A percentile compares a stretch with the other conserved stretches of the same genome.
These are phyloP conservation scores for Cupressus sempervirens DNA, from an alignment of 75 land plant genomes.

Conservation along the genomic window DNA sequence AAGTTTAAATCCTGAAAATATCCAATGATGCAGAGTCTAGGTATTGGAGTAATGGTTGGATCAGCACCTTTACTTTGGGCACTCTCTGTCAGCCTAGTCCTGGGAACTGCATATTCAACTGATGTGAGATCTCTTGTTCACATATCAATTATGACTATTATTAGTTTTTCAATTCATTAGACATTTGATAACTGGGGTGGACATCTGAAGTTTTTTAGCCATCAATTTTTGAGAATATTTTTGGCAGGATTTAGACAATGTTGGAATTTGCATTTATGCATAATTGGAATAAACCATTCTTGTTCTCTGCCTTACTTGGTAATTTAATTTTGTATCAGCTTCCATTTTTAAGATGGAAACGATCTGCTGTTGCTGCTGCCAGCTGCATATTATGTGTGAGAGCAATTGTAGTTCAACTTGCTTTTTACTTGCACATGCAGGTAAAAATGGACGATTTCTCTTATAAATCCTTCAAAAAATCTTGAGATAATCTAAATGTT, in stretches of 20 bases:
- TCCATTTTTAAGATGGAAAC: slow-evolving; percentile 93
- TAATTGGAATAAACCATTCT: background rate
- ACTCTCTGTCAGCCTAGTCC: slow-evolving; percentile 70
- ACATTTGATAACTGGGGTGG: background rate
- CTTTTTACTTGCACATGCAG: slow-evolving; percentile 94
- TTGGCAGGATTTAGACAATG: slow-evolving; percentile 6
- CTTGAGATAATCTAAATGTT: background rate
- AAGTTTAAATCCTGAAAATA: background rate
- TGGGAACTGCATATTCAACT: slow-evolving; percentile 96
- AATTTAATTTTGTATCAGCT: slow-evolving; percentile 44
- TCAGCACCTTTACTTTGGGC: slow-evolving; percentile 96
- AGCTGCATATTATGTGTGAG: slow-evolving; percentile 88
- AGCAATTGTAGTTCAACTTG: slow-evolving; percentile 92
- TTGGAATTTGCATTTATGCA: background rate
- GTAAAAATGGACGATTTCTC: slow-evolving; percentile 20
- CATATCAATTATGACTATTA: background rate
- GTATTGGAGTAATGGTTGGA: slow-evolving; percentile 53
- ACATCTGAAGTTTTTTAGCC: background rate
- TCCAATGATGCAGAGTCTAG: slow-evolving; percentile 69
- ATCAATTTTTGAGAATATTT: background rate
- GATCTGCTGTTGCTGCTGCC: slow-evolving; percentile 89
- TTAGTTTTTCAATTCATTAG: background rate
- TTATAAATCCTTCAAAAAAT: background rate
- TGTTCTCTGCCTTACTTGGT: background rate
- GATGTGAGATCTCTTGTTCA: slow-evolving; percentile 50